Conservation (phyloP, 192 early-diverging fungal genomes). For the Endogone sp. region DNA sequence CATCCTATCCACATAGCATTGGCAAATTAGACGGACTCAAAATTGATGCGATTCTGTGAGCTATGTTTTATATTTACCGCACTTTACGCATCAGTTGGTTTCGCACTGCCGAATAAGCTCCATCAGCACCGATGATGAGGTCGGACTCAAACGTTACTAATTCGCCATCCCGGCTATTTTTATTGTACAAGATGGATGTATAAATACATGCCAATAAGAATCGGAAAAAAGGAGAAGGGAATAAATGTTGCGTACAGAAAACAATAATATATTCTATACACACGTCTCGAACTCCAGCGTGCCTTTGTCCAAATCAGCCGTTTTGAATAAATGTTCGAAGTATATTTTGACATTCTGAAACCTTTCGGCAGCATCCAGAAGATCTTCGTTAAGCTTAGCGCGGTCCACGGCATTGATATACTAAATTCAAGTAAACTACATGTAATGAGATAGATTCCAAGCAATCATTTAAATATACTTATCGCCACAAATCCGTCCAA, state of each 20-base stretch:
- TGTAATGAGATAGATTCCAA: slow-evolving; percentile 2
- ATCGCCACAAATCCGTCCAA: too few relatives aligned
- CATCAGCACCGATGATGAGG: slow-evolving; percentile 87
- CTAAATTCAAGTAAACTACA: slow-evolving; percentile 29
- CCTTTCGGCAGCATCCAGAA: slow-evolving; percentile 71
- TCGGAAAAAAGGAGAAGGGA: too few relatives aligned
- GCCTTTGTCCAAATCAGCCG: slow-evolving; percentile 72
- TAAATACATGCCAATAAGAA: neutral
- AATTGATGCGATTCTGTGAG: neutral
- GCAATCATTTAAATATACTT: too few relatives aligned
- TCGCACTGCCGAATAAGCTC: slow-evolving; percentile 78
- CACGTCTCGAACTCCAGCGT: slow-evolving; percentile 38
- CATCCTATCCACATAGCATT: slow-evolving; percentile 52
- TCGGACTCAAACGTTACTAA: slow-evolving; percentile 51
- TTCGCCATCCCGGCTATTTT: slow-evolving; percentile 25
- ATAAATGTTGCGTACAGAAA: neutral
- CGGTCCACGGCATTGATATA: slow-evolving; percentile 95
- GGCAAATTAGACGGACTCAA: too few relatives aligned
- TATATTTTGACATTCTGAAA: slow-evolving; percentile 65
- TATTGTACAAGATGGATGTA: slow-evolving; percentile 25
- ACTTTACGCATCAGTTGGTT: slow-evolving; percentile 75
- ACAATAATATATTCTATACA: too few relatives aligned
- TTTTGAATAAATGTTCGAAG: slow-evolving; percentile 69
- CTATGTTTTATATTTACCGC: slow-evolving; percentile 43
- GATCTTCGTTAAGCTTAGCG: slow-evolving; percentile 71